Conservation (phyloP, 805 yeast species). For the Ogataea trehalophila region DNA sequence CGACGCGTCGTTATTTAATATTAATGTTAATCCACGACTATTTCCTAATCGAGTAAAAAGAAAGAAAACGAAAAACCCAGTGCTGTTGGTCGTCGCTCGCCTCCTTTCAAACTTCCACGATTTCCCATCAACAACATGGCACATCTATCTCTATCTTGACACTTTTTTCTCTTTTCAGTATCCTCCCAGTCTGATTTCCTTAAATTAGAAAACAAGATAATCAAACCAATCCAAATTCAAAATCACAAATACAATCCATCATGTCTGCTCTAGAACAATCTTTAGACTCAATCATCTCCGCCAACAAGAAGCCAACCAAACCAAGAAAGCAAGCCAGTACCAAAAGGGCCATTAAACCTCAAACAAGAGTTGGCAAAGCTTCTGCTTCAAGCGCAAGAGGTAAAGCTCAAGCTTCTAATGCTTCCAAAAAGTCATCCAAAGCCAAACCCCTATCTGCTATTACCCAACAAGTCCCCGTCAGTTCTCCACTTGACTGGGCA, state of each 20-base stretch:
- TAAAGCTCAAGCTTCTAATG: conserved; percentile 12
- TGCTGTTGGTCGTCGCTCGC: too few relatives aligned
- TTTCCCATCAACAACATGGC: too few relatives aligned
- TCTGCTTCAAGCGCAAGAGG: conserved; percentile 6
- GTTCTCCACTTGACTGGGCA: conserved; percentile 41
- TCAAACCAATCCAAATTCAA: too few relatives aligned
- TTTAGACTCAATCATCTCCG: conserved; percentile 87
- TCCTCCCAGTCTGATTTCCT: too few relatives aligned
- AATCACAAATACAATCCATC: conserved; percentile 6
- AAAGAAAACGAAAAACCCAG: too few relatives aligned
- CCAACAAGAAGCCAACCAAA: conserved; percentile 33
- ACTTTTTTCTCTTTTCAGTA: too few relatives aligned
- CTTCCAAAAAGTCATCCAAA: conserved; percentile 4
- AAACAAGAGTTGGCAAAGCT: conserved; percentile 31
- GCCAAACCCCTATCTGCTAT: not conserved
- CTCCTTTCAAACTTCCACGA: too few relatives aligned
- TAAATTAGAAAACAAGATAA: too few relatives aligned
- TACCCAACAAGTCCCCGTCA: conserved; percentile 3
- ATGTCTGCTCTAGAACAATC: conserved; percentile 91
- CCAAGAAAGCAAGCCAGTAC: conserved; percentile 29
- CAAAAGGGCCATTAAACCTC: conserved; percentile 28
- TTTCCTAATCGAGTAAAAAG: too few relatives aligned
- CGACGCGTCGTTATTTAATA: too few relatives aligned
- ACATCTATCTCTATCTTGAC: too few relatives aligned
- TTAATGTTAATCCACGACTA: too few relatives aligned